These are phyloP conservation scores for Neofusicoccum ribis DNA, from an alignment of 2,329 filamentous ascomycete species.

Conservation along the genomic window DNA sequence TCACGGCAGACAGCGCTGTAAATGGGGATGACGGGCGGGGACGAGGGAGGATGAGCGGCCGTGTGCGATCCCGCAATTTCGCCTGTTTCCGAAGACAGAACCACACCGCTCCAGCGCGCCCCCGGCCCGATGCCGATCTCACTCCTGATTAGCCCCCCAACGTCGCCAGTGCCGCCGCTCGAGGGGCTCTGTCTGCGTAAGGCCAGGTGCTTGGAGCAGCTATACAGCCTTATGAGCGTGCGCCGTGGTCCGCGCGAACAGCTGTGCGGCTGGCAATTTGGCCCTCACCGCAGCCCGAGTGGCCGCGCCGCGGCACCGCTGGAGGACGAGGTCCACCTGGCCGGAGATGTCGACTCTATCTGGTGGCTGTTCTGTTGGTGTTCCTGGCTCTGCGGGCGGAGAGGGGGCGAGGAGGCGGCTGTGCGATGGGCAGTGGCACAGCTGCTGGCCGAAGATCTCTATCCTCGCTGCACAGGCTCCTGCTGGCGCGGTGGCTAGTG, in stretches of 20 bases:
- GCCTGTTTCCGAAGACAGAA: too few species aligned
- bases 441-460: neutral
- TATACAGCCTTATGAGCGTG: neutral
- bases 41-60: too few species aligned
- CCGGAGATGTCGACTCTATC: constrained; percentile 1
- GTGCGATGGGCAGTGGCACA: neutral
- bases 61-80: too few species aligned
- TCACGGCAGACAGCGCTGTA: too few species aligned
- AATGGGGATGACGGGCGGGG: too few species aligned
- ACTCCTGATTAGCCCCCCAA: constrained; percentile 6
- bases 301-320: neutral
- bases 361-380: neutral
- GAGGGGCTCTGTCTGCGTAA: neutral
- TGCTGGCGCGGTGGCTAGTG: neutral
- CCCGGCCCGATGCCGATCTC: constrained; percentile 6
- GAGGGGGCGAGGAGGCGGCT: neutral
- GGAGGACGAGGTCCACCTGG: neutral
- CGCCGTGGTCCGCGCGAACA: neutral
- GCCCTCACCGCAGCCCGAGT: neutral
- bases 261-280: neutral
- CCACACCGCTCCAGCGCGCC: neutral
- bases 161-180: neutral
- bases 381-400: neutral
- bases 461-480: neutral
- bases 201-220: neutral